These are phyloP conservation scores for Alloteropsis semialata DNA, from an alignment of 176 grass and related monocot species.

Conservation along the genomic window DNA sequence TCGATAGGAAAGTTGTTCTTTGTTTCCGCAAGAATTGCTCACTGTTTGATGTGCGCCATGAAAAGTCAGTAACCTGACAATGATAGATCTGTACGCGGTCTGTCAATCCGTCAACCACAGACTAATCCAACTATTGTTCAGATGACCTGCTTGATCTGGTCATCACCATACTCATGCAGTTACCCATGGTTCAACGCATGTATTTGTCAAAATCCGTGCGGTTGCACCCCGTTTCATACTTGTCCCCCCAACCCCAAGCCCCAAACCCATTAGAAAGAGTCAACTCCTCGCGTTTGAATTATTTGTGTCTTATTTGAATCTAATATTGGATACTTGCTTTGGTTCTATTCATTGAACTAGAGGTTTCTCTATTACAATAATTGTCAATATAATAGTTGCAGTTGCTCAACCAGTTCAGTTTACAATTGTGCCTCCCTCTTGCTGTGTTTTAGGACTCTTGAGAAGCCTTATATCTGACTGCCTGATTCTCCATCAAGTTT, in stretches of 20 bases:
- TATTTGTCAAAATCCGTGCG: conserved; percentile 8
- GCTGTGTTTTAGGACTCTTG: conserved; percentile 29
- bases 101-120: conserved; percentile 2
- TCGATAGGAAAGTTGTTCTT: neutral
- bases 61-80: conserved; percentile 5
- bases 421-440: neutral
- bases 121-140: neutral
- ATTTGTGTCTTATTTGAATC: neutral
- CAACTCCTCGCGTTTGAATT: neutral
- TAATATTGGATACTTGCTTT: conserved; percentile 3
- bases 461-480: neutral
- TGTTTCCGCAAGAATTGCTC: neutral
- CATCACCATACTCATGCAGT: neutral
- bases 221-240: neutral
- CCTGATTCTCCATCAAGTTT: neutral
- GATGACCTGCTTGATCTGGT: conserved; percentile 4
- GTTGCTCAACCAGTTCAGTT: conserved; percentile 7
- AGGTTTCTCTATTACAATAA: conserved; percentile 29
- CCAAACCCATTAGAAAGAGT: neutral
- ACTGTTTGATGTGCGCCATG: neutral
- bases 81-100: conserved; percentile 24
- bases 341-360: neutral
- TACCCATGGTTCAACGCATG: neutral
- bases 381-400: conserved; percentile 32
- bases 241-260: neutral